Evolutionary conservation across 2,329 filamentous ascomycete genomes (phyloP), one percentile per base, ranked within the genome.

Genomic region (Aspergillus neoniger): DNA sequence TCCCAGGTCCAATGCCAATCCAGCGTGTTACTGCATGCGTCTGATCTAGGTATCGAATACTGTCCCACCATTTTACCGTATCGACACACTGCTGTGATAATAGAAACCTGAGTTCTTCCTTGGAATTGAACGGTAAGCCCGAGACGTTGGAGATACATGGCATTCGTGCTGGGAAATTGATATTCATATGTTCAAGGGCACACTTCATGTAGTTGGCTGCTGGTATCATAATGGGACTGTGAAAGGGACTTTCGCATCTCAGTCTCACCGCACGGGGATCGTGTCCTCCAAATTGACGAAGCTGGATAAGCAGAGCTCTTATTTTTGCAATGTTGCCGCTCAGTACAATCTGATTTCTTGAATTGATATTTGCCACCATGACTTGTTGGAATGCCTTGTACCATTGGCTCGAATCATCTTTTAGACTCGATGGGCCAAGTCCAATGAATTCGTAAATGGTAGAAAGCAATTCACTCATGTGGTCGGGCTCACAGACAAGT

Each of bases 61-160:
- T 95, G 67, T 96, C 91, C 88, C 93, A 96, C 94, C 94, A 98
- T 61, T 86, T 84, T 44, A 98, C 92, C 30, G 93, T 97, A 79
- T 96, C 92, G n/a, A 95, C 87, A 63, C 90, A 93, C 71, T 92
- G 90, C 52, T 91, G 80, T 1, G 92, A 88, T 53, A 96, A 80
- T 49, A 96, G 78, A 64, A 96, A 88, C 72, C 91, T 91, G 32
- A 97, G 80, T 64, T 96, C 86, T 43, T 86, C 86, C 67, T 86
- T 87, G 65, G 85, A 91, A 64, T 81, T 74, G 67, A 96, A 96
- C 0, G 92, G 92, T 57, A 87, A 79, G 3, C 90, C 93, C 7
- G 88, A 90, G 47, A 97, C 90, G 74, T 98, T 98, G 70, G 91
- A 93, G 56, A 98, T 82, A 69, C 92, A 94, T 5, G 90, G 89